Evolutionary conservation across 164 flowering plant species (phyloP).

Genomic region (Nymphaea colorata): DNA sequence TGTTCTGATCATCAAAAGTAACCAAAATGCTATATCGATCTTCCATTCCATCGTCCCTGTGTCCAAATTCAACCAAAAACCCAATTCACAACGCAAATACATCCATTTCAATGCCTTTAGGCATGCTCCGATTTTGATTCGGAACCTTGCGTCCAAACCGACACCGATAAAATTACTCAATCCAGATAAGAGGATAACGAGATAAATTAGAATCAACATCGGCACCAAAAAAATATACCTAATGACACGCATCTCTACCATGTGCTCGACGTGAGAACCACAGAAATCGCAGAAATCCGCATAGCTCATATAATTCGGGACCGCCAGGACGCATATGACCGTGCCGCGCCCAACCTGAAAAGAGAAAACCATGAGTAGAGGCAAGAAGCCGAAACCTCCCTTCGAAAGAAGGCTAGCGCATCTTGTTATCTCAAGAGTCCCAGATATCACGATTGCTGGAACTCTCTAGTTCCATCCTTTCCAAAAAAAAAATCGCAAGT

Average conservation of each 20-base stretch:
- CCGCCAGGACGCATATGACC: constrained; percentile 63
- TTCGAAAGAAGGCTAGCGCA: no score
- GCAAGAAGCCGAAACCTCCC: background rate
- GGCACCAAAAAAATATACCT: constrained; percentile 10
- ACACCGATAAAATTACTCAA: background rate
- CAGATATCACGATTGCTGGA: background rate
- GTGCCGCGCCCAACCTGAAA: constrained; percentile 14
- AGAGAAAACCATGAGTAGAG: background rate
- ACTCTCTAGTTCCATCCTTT: no score
- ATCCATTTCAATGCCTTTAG: background rate
- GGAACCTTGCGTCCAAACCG: background rate
- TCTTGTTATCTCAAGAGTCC: no score
- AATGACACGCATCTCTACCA: constrained; percentile 45
- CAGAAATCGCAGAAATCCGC: constrained; percentile 63
- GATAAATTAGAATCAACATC: no score
- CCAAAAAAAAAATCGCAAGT: no score
- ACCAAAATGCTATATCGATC: constrained; percentile 80
- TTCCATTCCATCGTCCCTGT: constrained; percentile 82
- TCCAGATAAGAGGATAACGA: no score
- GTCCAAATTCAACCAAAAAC: background rate
- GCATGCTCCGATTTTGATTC: no score
- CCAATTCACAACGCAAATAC: background rate
- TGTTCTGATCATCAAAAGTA: constrained; percentile 32
- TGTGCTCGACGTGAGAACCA: constrained; percentile 31
- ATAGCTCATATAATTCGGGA: constrained; percentile 60